Conservation (phyloP, 768 basidiomycete species). For the Naganishia antarctica region DNA sequence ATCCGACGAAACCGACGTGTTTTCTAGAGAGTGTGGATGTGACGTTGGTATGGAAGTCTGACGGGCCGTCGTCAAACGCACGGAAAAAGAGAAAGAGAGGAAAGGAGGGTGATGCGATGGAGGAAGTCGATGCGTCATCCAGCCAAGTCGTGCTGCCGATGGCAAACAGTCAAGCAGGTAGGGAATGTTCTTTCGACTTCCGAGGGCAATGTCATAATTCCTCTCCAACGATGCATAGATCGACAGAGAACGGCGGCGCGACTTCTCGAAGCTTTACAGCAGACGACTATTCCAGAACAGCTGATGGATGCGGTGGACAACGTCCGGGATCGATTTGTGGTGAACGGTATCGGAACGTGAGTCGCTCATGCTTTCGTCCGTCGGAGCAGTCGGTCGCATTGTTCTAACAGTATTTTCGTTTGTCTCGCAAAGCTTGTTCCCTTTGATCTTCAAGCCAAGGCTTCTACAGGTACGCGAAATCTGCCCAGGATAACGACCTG, state of each 20-base stretch:
- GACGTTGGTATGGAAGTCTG: background rate
- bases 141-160: background rate
- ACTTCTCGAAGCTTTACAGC: background rate
- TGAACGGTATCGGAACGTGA: constrained; percentile 9
- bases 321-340: constrained; percentile 15
- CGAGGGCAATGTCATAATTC: no score
- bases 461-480: background rate
- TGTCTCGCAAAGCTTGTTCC: no score
- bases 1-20: constrained; percentile 10
- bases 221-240: background rate
- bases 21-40: constrained; percentile 9
- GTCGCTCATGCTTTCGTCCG: no score
- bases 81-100: background rate
- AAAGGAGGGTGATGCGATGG: background rate
- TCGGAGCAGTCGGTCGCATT: no score
- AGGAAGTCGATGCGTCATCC: background rate
- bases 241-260: background rate
- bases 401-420: no score
- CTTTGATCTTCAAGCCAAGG: constrained; percentile 21
- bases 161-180: background rate
- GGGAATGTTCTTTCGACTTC: no score
- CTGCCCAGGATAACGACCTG: background rate
- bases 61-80: background rate
- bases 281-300: background rate
- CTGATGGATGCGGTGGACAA: background rate